A percentile compares a stretch with the other conserved stretches of the same genome.
Conservation (phyloP, 2,329 filamentous ascomycete species). For the Cercospora beticola region DNA sequence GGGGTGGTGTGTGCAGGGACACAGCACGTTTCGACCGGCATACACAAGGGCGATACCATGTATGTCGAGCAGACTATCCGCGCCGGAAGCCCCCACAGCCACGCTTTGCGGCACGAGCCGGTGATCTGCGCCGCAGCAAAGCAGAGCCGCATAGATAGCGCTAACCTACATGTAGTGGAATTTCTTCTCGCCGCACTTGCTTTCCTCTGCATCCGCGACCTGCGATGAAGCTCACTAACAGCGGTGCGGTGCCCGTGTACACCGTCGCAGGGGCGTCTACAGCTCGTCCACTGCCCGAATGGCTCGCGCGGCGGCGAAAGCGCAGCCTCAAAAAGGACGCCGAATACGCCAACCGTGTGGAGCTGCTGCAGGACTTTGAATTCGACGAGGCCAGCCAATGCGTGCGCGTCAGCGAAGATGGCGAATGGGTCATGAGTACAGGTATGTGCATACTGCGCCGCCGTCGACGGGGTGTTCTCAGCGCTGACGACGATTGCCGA, state of each 20-base stretch:
- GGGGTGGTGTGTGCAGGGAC: neutral
- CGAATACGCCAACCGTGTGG: slow-evolving; percentile 90
- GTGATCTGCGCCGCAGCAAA: neutral
- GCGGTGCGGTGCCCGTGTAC: slow-evolving; percentile 84
- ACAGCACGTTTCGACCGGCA: neutral
- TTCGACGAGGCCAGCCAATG: slow-evolving; percentile 95
- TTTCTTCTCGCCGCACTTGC: neutral
- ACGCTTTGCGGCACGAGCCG: neutral
- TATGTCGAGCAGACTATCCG: neutral
- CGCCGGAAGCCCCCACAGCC: neutral
- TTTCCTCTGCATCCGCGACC: neutral
- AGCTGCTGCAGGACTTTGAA: slow-evolving; percentile 94
- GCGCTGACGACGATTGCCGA: slow-evolving; percentile 26
- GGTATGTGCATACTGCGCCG: slow-evolving; percentile 50
- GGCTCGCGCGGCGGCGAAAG: slow-evolving; percentile 88
- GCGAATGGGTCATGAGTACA: slow-evolving; percentile 95
- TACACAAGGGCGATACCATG: neutral
- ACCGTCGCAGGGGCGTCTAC: slow-evolving; percentile 91
- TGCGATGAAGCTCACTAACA: slow-evolving; percentile 76
- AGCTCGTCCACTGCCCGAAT: slow-evolving; percentile 85
- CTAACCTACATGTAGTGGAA: neutral
- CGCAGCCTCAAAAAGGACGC: slow-evolving; percentile 86
- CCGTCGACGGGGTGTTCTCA: neutral
- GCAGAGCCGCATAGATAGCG: neutral
- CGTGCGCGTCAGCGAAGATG: slow-evolving; percentile 87